Base-by-base conservation (phyloP, 306 rosid genomes). In the Canavalia gladiata region DNA sequence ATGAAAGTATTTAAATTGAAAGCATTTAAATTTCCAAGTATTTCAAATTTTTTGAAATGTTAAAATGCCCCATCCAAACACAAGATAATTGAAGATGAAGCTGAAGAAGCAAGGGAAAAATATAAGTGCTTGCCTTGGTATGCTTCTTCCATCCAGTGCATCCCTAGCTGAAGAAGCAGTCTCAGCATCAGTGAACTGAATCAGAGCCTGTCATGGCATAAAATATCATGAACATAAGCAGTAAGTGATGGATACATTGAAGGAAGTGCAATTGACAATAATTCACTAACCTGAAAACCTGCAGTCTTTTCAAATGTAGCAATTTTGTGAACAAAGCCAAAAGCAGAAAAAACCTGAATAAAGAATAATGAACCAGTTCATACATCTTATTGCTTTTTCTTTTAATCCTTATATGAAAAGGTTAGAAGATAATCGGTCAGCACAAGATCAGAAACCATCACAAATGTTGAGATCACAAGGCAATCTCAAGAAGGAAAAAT, bases 241-340 rank as follows among this genome's bases (percentile, higher is more conserved):
- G 33, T 33, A 62, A 51, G 52, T 66, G 29, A 55, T 41, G 58
- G 67, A 52, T 34, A 68, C 1, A 33, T 73, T 46, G 46, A 29
- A 65, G 68, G 39, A 74, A 76, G 33, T 11, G 77, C 68, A 63
- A 42, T 74, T 34, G 60, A 77, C 72, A 75, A 62, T 13, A 72
- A 85, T 50, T 57, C n/a, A 55, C 88, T 62, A 55, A 94, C 98
- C 97, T 92, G 98, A 69, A 94, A 94, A 70, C 98, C 98, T 8
- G 98, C 98, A 31, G 97, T 94, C 89, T 94, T 94, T 84, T 94
- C 98, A 65, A 92, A 92, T 8, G 97, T 93, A 42, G 98, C 98
- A 72, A 93, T 91, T 86, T 93, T 93, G 84, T 93, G 97, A 75
- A 93, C 97, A 86, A 93, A 90, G 47, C 98, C 98, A 76, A 93